Percentiles rank a stretch among this genome's conserved stretches.
phyloP scores from a whole-genome alignment of 768 basidiomycete species.

The Lanmaoa pseudosensibilis region DNA sequence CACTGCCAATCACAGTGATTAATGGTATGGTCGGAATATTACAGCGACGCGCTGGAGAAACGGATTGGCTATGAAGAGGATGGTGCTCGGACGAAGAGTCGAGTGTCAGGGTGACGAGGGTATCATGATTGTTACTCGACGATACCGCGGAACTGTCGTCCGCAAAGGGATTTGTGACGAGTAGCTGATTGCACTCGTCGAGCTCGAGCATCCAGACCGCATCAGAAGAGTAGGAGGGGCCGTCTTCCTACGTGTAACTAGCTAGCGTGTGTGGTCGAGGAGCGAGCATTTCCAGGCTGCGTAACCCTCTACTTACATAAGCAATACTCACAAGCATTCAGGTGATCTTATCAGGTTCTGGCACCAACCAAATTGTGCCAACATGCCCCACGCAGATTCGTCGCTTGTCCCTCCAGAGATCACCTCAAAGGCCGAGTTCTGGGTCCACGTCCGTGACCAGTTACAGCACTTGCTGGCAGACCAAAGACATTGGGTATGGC shows the following conservation, averaged over 20 bases:
- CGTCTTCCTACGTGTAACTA: not conserved
- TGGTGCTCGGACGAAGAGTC: constrained; percentile 7
- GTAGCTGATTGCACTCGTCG: constrained; percentile 25
- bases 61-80: constrained; percentile 19
- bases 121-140: not conserved
- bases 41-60: not conserved
- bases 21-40: not conserved
- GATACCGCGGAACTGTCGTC: constrained; percentile 1
- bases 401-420: constrained; percentile 70
- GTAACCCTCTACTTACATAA: constrained; percentile 12
- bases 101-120: not conserved
- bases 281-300: not conserved
- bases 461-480: constrained; percentile 61
- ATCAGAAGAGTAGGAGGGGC: constrained; percentile 14
- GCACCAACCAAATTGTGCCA: too few species aligned
- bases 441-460: constrained; percentile 70
- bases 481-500: constrained; percentile 74
- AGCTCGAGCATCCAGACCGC: constrained; percentile 29
- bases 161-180: constrained; percentile 19
- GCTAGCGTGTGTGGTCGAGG: not conserved
- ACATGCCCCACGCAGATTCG: constrained; percentile 84
- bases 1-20: not conserved
- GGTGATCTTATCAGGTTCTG: not conserved
- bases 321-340: not conserved
- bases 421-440: constrained; percentile 74